Evolutionary conservation across 148 eudicot species (phyloP).

Genomic region (Persicaria maculosa): DNA sequence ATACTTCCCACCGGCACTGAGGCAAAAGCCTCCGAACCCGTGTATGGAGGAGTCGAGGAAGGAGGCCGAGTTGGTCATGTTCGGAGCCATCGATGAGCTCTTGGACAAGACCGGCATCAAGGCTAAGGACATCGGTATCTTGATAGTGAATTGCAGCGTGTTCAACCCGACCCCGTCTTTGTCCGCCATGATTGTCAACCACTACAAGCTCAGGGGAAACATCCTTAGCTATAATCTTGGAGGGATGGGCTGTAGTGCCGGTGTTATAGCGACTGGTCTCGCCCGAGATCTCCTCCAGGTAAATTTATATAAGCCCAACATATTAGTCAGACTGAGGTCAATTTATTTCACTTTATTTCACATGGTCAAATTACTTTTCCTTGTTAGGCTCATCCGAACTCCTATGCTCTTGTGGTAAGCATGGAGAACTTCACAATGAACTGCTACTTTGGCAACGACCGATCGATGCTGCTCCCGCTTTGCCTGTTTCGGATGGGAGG

Average conservation of each 20-base stretch:
- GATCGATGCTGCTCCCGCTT: constrained; percentile 37
- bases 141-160: constrained; percentile 38
- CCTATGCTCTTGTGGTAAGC: constrained; percentile 41
- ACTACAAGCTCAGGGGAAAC: constrained; percentile 41
- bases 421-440: constrained; percentile 40
- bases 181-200: constrained; percentile 45
- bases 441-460: constrained; percentile 39
- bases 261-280: constrained; percentile 43
- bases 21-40: constrained; percentile 27
- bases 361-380: constrained; percentile 4
- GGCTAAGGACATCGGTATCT: constrained; percentile 36
- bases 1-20: constrained; percentile 33
- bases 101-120: constrained; percentile 35
- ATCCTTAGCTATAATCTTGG: constrained; percentile 38
- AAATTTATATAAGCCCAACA: neutral
- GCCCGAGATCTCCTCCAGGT: constrained; percentile 37
- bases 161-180: constrained; percentile 41
- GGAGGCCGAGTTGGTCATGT: constrained; percentile 40
- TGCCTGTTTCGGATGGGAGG: constrained; percentile 44
- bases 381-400: constrained; percentile 28
- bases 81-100: constrained; percentile 37
- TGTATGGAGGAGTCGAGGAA: constrained; percentile 39
- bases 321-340: neutral
- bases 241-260: constrained; percentile 48
- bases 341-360: neutral